These are phyloP conservation scores for Heliocybe sulcata DNA, from an alignment of 1,284 basidiomycete genomes.

Conservation along the genomic window DNA sequence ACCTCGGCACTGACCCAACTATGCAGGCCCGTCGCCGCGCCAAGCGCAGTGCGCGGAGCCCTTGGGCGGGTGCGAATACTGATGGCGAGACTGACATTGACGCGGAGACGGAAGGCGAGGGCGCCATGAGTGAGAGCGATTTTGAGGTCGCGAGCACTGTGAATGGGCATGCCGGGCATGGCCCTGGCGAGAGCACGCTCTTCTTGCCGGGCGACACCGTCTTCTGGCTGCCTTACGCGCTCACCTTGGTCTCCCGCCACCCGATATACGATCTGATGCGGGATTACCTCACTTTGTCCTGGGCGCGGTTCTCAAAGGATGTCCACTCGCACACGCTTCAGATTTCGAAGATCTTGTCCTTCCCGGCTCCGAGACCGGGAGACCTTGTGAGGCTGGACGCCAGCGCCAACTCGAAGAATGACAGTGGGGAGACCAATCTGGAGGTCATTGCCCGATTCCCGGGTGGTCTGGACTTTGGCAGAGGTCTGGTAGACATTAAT, in stretches of 20 bases:
- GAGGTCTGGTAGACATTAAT: slow-evolving; percentile 79
- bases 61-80: slow-evolving; percentile 45
- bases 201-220: slow-evolving; percentile 84
- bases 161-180: slow-evolving; percentile 39
- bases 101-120: slow-evolving; percentile 42
- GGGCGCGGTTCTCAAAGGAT: slow-evolving; percentile 90
- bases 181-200: slow-evolving; percentile 77
- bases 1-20: slow-evolving; percentile 42
- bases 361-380: slow-evolving; percentile 81
- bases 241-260: slow-evolving; percentile 84
- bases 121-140: slow-evolving; percentile 75
- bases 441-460: slow-evolving; percentile 84
- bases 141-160: slow-evolving; percentile 71
- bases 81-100: slow-evolving; percentile 48
- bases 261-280: slow-evolving; percentile 92
- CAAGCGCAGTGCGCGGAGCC: slow-evolving; percentile 52
- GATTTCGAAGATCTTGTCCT: slow-evolving; percentile 77
- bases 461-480: slow-evolving; percentile 78
- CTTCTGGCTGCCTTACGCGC: slow-evolving; percentile 88
- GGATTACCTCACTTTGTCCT: slow-evolving; percentile 87
- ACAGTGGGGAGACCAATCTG: slow-evolving; percentile 55
- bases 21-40: slow-evolving; percentile 46
- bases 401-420: slow-evolving; percentile 38
- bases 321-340: slow-evolving; percentile 82
- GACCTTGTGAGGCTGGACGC: slow-evolving; percentile 81